Evolutionary conservation across 495 filamentous ascomycete species (phyloP), one percentile per base, ranked within the genome.

Genomic region (Penicillium subrubescens): DNA sequence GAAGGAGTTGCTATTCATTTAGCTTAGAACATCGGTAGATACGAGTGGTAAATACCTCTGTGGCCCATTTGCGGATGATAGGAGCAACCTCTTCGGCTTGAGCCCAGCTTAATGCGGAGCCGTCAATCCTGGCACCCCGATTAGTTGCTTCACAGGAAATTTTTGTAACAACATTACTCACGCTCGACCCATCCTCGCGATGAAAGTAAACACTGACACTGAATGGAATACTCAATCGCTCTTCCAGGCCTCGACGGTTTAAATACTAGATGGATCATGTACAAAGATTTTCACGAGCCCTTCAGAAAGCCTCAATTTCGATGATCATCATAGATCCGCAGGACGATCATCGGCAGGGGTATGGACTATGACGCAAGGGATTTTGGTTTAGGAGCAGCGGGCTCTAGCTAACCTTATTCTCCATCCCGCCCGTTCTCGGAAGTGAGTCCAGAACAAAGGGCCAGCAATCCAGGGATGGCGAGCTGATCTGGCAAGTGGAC

Each of bases 311-410:
- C 48, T 15, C 48, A 52, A 52, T 31, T 17, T 21, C 7, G 25
- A 25, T 31, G 48, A 52, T 52, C 48, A 21, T 21, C 14, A 52
- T 12, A 27, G 48, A 52, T 52, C 23, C 48, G 10, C 46, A 2
- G 48, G 48, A 17, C 27, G 48, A 52, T 52, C 48, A 52, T 52
- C 48, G 48, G 10, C 48, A 52, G 48, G 48, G 48, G 14, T 31
- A 29, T 29, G 48, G 5, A 12, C 25, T 31, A 52, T 52, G 48
- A 52, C 27, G 48, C 48, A 52, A 52, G 48, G 48, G 5, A 52
- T 31, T 52, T 52, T 48, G 44, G 44, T 10, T 23, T 23, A 1
- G 21, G 14, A 11, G 23, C 25, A 52, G 48, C 48, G 48, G 48
- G 23, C 4, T 52, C 14, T 52, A 50, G 46, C 25, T 50, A 52